Evolutionary conservation across 768 basidiomycete genomes (phyloP), one percentile per base, ranked within the genome.

Genomic region (Lactarius quietus): DNA sequence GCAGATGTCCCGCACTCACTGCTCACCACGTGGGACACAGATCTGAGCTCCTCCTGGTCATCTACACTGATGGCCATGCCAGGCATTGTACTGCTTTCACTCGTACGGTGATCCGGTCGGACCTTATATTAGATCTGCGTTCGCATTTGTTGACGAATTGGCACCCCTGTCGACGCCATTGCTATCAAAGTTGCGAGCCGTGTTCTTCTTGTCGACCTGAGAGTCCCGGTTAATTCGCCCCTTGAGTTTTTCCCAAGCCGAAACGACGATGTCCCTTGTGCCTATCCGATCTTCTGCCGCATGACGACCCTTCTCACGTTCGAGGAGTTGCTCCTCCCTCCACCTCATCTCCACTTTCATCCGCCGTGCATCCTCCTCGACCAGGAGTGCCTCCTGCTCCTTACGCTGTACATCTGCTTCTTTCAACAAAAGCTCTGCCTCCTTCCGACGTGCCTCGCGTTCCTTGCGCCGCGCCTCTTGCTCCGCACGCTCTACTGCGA

Each of bases 1-100:
- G 63, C 63, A 33, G 63, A 64, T 26, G 63, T 64, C 23, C 48
- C 63, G 45, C 63, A 41, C 23, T 64, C 57, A 17, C 57, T 64
- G 15, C 28, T 45, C 48, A 58, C 17, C 28, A 33, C 12, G 28
- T 58, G 36, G 14, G 55, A 51, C 45, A 53, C 57, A 9, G 63
- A 58, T 23, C 15, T 57, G n/a, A 33, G 45, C 17, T 53, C 63
- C 6, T 63, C 61, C 17, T 33, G 31, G 18, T 36, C 29, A 12
- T 41, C 57, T 59, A 4, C 57, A n/a, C 26, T 60, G 45, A 18
- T 33, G 10, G 54, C 15, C 48, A 26, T 51, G 26, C 2, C 14
- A 3, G 26, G 14, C 14, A 26, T 26, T 15, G 26, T 6, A 51
- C 26, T 14, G 14, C 3, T n/a, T n/a, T n/a, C n/a, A n/a, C n/a